These are phyloP conservation scores for Conticribra guillardii DNA, from an alignment of 108 stramenopile genomes.

Conservation along the genomic window DNA sequence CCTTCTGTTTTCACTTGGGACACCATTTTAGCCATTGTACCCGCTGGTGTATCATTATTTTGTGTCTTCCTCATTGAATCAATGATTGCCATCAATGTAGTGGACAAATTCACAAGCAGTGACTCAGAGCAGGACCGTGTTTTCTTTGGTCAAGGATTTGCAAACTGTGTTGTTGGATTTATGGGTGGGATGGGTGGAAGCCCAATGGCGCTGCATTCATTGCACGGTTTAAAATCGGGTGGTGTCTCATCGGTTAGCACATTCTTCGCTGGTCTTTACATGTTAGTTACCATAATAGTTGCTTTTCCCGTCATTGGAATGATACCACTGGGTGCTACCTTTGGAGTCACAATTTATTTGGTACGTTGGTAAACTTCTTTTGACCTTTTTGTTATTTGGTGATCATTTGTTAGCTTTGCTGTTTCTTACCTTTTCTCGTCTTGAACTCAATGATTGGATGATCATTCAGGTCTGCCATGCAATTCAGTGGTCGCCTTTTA, in stretches of 20 bases:
- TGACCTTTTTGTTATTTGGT: no score
- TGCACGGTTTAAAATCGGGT: background rate
- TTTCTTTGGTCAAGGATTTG: background rate
- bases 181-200: background rate
- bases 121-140: background rate
- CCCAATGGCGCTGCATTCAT: background rate
- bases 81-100: background rate
- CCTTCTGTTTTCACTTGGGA: background rate
- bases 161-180: background rate
- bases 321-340: background rate
- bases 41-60: background rate
- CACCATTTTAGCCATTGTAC: background rate
- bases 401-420: no score
- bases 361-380: background rate
- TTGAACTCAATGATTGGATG: no score
- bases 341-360: background rate
- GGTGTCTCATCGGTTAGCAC: background rate
- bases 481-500: background rate
- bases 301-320: background rate
- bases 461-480: background rate
- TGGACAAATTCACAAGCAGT: background rate
- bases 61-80: background rate
- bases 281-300: background rate
- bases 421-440: no score
- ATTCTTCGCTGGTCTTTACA: background rate